Evolutionary conservation across 108 stramenopile genomes (phyloP).

Genomic region (Schizochytrium sp.): DNA sequence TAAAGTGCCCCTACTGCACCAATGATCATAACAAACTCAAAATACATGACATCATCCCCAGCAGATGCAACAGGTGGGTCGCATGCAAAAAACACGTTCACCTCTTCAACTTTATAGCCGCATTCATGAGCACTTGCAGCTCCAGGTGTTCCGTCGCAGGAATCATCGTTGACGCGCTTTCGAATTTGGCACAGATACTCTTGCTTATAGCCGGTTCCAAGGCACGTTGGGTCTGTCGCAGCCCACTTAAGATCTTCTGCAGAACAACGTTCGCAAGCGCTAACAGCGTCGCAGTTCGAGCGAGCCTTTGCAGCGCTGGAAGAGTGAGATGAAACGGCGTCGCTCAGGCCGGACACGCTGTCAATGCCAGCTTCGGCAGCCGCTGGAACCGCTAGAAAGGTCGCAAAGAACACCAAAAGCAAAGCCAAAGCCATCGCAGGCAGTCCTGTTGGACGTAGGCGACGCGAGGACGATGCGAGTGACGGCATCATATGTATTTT

Average conservation of each 20-base stretch:
- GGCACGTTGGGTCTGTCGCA: slow-evolving; percentile 9
- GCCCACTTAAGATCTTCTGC: slow-evolving; percentile 24
- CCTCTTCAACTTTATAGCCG: neutral
- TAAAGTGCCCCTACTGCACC: slow-evolving; percentile 21
- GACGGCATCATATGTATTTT: too few species aligned
- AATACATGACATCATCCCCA: slow-evolving; percentile 23
- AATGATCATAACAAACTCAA: slow-evolving; percentile 27
- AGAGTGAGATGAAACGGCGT: too few species aligned
- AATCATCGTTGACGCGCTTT: neutral
- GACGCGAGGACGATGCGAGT: too few species aligned
- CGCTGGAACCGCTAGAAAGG: too few species aligned
- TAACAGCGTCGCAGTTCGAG: neutral
- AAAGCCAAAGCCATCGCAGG: too few species aligned
- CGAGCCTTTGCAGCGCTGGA: neutral
- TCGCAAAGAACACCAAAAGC: too few species aligned
- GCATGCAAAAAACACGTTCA: slow-evolving; percentile 33
- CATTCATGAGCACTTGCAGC: neutral
- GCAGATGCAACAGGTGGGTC: neutral
- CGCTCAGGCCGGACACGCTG: too few species aligned
- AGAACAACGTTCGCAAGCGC: neutral
- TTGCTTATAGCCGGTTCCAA: slow-evolving; percentile 18
- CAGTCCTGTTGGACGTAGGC: too few species aligned
- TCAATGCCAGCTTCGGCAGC: too few species aligned
- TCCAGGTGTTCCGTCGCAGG: neutral
- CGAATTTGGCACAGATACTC: neutral